Conservation (phyloP, 73 alveolate species). For the Paramecium sonneborni region DNA sequence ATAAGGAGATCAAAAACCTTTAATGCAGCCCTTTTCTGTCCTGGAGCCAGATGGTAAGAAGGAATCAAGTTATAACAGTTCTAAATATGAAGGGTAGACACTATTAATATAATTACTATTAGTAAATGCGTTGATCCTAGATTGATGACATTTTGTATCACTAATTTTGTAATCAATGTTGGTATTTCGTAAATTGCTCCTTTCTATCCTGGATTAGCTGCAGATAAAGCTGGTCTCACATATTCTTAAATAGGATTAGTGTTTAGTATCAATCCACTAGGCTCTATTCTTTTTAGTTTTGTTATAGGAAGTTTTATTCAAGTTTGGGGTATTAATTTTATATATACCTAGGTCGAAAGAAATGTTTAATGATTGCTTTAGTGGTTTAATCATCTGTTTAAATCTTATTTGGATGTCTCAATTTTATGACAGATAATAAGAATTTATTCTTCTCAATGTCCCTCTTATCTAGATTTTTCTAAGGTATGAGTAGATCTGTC, state of each 20-base stretch:
- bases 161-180: conserved; percentile 39
- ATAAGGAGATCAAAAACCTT: neutral
- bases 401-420: conserved; percentile 23
- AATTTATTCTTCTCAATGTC: conserved; percentile 5
- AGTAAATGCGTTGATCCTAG: conserved; percentile 51
- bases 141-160: conserved; percentile 34
- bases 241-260: conserved; percentile 50
- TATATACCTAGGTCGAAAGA: neutral
- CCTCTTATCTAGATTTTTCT: neutral
- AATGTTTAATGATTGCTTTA: conserved; percentile 17
- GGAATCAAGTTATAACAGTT: neutral
- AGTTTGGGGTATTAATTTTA: neutral
- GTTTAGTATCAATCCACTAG: conserved; percentile 51
- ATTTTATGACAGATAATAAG: conserved; percentile 50
- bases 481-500: conserved; percentile 56
- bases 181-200: conserved; percentile 52
- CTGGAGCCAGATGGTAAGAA: neutral
- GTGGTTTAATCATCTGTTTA: neutral
- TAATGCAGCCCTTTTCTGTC: conserved; percentile 33
- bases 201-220: conserved; percentile 41
- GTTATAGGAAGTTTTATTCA: conserved; percentile 9
- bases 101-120: neutral
- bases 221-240: conserved; percentile 22
- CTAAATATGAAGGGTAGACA: neutral
- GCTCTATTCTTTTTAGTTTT: conserved; percentile 28